Evolutionary conservation across 2,329 filamentous ascomycete species (phyloP).

Genomic region (Aureobasidium pullulans): DNA sequence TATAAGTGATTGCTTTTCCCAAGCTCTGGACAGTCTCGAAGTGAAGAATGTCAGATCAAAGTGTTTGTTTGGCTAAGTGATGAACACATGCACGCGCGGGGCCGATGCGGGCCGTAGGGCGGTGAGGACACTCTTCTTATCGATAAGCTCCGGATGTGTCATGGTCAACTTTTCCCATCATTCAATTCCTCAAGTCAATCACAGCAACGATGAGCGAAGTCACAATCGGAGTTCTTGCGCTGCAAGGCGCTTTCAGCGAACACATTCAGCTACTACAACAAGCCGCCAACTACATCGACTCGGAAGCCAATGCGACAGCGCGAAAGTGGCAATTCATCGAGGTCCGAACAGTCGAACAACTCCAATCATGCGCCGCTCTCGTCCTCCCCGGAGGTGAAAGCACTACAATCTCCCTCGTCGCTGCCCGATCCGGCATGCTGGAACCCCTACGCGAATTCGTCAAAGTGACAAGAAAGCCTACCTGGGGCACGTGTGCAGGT

Average conservation of each 20-base stretch:
- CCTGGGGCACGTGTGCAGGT: constrained; percentile 94
- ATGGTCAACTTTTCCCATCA: not conserved
- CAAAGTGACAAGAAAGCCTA: constrained; percentile 73
- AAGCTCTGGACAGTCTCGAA: not conserved
- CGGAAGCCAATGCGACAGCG: constrained; percentile 15
- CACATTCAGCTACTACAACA: constrained; percentile 69
- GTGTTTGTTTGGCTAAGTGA: not conserved
- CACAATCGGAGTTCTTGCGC: constrained; percentile 59
- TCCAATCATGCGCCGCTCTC: constrained; percentile 69
- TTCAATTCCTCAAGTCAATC: not conserved
- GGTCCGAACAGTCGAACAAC: constrained; percentile 67
- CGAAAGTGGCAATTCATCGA: constrained; percentile 59
- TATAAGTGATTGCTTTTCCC: not conserved
- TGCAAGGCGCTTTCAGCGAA: constrained; percentile 91
- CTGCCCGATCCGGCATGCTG: constrained; percentile 69
- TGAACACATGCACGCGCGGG: not conserved
- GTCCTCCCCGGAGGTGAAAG: constrained; percentile 93
- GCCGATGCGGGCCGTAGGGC: not conserved
- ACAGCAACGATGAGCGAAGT: constrained; percentile 25
- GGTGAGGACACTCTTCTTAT: not conserved
- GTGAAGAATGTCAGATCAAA: not conserved
- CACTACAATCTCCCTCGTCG: constrained; percentile 85
- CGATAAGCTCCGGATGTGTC: not conserved
- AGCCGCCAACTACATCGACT: constrained; percentile 50
- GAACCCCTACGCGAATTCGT: constrained; percentile 85